These are phyloP conservation scores for Brettanomyces custersianus DNA, from an alignment of 805 yeast species.

Conservation along the genomic window DNA sequence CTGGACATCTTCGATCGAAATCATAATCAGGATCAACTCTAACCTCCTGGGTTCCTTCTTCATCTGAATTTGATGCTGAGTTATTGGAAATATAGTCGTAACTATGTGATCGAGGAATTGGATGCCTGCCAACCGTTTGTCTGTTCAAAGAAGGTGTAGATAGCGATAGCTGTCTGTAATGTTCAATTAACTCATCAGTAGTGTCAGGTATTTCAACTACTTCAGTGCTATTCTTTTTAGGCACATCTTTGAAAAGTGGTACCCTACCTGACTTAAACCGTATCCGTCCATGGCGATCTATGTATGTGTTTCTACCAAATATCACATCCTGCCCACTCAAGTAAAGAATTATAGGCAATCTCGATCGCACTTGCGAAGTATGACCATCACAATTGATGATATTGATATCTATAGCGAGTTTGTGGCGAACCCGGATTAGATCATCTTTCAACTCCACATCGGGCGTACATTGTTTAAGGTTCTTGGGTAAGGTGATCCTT, in stretches of 20 bases:
- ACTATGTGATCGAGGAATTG: background rate
- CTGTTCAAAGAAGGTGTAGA: background rate
- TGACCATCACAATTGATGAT: conserved; percentile 42
- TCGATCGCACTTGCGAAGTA: conserved; percentile 41
- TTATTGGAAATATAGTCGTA: background rate
- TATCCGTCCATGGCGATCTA: conserved; percentile 16
- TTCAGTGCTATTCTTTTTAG: background rate
- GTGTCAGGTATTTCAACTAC: background rate
- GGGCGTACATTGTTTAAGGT: conserved; percentile 32
- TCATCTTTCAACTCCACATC: conserved; percentile 32
- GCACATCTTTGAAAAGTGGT: conserved; percentile 3
- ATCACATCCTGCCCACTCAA: conserved; percentile 28
- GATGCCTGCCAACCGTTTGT: background rate
- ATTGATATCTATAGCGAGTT: conserved; percentile 34
- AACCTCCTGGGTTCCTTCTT: conserved; percentile 2
- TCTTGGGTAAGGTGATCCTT: conserved; percentile 30
- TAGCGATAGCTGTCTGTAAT: background rate
- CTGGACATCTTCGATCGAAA: conserved; percentile 10
- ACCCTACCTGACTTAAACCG: conserved; percentile 15
- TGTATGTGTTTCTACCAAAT: conserved; percentile 17
- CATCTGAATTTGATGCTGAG: background rate
- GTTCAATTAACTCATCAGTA: conserved; percentile 3
- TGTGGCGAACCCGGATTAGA: conserved; percentile 36
- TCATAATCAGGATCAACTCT: conserved; percentile 11
- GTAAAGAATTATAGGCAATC: conserved; percentile 37